Evolutionary conservation across 2,329 filamentous ascomycete genomes (phyloP).

Genomic region (Colletotrichum truncatum): DNA sequence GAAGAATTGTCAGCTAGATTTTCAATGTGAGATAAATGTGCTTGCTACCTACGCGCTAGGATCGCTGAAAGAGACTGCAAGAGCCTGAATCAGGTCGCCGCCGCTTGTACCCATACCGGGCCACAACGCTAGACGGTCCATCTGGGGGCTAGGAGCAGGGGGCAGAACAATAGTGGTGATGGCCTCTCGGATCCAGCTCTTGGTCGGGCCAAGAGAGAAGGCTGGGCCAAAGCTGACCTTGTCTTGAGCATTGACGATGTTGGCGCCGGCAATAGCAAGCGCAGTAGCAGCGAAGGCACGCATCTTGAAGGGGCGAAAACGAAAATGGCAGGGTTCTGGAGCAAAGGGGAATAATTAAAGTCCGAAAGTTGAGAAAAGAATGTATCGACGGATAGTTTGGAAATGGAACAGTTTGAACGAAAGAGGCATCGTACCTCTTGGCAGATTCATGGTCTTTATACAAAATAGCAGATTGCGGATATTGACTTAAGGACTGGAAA

Average conservation of each 20-base stretch:
- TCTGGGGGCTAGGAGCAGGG: background rate
- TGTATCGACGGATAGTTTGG: background rate
- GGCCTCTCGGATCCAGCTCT: background rate
- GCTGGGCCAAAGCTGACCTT: background rate
- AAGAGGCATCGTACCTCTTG: background rate
- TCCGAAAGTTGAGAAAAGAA: background rate
- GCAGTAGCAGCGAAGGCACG: background rate
- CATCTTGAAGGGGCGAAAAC: background rate
- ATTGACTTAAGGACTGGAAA: too few species aligned
- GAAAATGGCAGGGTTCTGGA: background rate
- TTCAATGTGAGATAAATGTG: too few species aligned
- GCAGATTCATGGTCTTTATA: background rate
- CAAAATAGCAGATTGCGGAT: background rate
- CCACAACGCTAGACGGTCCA: conserved; percentile 5
- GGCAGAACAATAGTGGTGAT: conserved; percentile 6
- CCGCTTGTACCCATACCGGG: conserved; percentile 7
- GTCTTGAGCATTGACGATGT: background rate
- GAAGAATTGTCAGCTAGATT: background rate
- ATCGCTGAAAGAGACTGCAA: background rate
- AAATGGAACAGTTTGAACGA: background rate
- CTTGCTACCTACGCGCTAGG: background rate
- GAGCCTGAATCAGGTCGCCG: conserved; percentile 2
- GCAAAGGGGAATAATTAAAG: background rate
- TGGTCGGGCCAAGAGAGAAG: background rate
- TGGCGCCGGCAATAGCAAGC: background rate